phyloP scores from a whole-genome alignment of 2,329 filamentous ascomycete genomes.

The Venturia effusa region DNA sequence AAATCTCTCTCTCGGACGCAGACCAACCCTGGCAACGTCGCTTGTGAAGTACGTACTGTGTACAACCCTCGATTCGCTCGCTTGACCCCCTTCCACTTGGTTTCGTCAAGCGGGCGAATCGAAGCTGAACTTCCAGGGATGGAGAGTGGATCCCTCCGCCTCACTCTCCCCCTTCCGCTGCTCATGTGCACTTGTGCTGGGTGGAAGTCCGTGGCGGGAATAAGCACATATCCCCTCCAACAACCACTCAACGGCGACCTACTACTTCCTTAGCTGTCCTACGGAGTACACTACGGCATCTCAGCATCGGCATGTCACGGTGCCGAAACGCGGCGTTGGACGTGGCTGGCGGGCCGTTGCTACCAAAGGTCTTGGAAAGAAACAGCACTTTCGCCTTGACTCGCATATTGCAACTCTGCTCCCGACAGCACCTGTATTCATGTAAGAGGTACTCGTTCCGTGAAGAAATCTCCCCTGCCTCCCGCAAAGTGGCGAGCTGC shows the following conservation, averaged over 20 bases:
- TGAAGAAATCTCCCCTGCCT: too few relatives aligned
- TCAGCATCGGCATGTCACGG: background rate
- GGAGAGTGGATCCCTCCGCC: background rate
- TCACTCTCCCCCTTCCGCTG: background rate
- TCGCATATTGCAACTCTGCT: background rate
- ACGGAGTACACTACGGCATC: background rate
- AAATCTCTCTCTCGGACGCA: background rate
- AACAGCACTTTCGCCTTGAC: background rate
- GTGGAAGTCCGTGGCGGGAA: background rate
- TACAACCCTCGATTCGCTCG: background rate
- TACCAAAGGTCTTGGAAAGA: background rate
- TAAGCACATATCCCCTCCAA: background rate
- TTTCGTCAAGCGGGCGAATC: background rate
- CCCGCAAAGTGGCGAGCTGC: background rate
- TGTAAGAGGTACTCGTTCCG: too few relatives aligned
- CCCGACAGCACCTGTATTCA: too few relatives aligned
- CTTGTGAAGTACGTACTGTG: background rate
- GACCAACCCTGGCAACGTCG: background rate
- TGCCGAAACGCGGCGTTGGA: background rate
- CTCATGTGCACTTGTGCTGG: background rate
- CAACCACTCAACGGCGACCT: background rate
- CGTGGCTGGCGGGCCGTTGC: slow-evolving; percentile 1
- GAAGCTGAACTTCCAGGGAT: background rate
- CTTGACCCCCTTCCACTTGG: background rate
- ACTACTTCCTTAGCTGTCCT: background rate